Percentiles rank a stretch among this genome's conserved stretches.
Conservation (phyloP, 2,329 filamentous ascomycete species). For the Phyllosticta paracitricarpa region DNA sequence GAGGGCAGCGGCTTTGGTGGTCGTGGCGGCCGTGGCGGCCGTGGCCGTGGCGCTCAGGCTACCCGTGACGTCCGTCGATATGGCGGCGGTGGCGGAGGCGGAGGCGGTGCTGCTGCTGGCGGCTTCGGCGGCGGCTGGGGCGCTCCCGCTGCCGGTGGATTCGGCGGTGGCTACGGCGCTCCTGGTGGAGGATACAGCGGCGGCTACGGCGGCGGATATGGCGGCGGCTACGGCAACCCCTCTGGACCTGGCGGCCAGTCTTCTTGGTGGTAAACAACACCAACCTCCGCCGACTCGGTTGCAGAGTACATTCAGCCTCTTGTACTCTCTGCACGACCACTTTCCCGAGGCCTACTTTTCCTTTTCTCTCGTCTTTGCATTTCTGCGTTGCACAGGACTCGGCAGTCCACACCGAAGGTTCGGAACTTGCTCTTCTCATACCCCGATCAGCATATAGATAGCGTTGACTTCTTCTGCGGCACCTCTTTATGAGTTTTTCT, state of each 20-base stretch:
- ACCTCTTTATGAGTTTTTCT: slow-evolving; percentile 28
- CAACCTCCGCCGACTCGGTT: slow-evolving; percentile 18
- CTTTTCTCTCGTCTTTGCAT: slow-evolving; percentile 22
- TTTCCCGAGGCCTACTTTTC: slow-evolving; percentile 12
- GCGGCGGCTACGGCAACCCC: slow-evolving; percentile 55
- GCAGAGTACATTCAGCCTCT: slow-evolving; percentile 1
- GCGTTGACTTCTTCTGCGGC: slow-evolving; percentile 37
- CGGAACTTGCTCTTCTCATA: slow-evolving; percentile 32
- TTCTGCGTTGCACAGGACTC: slow-evolving; percentile 21
- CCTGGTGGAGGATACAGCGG: slow-evolving; percentile 31
- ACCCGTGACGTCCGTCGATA: slow-evolving; percentile 77
- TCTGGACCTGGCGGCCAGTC: slow-evolving; percentile 52
- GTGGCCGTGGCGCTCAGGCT: slow-evolving; percentile 57
- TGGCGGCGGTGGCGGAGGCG: slow-evolving; percentile 48
- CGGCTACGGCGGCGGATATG: slow-evolving; percentile 30
- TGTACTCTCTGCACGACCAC: neutral
- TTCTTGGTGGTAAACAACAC: slow-evolving; percentile 53
- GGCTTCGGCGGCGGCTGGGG: slow-evolving; percentile 26
- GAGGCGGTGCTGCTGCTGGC: slow-evolving; percentile 35
- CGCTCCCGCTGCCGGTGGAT: slow-evolving; percentile 27
- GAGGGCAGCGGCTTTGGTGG: slow-evolving; percentile 78
- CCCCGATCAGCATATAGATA: slow-evolving; percentile 42
- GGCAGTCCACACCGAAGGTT: slow-evolving; percentile 22
- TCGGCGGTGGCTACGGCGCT: slow-evolving; percentile 33
- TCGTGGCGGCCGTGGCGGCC: slow-evolving; percentile 57